Conservation (phyloP, 352 stramenopile species). For the Pythium brachiatum region DNA sequence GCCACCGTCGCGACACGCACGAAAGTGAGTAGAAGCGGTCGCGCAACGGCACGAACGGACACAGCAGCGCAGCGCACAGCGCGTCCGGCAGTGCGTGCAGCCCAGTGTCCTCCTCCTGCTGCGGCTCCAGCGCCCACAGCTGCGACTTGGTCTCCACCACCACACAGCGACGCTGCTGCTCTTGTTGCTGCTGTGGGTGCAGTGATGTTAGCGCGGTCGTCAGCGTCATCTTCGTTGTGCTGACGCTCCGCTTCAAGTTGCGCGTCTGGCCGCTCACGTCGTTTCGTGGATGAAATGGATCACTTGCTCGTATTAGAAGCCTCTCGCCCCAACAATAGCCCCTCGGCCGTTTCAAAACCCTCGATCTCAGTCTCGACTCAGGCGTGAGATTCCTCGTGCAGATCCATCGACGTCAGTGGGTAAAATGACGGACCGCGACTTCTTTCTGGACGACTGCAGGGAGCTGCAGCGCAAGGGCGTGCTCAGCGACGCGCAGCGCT, state of each 20-base stretch:
- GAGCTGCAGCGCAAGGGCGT: constrained; percentile 19
- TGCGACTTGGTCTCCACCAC: neutral
- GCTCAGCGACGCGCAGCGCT: constrained; percentile 30
- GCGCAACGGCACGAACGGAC: constrained; percentile 50
- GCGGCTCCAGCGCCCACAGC: neutral
- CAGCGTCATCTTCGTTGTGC: neutral
- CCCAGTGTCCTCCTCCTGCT: neutral
- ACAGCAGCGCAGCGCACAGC: constrained; percentile 44
- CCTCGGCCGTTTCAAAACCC: neutral
- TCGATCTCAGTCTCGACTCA: neutral
- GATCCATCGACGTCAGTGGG: neutral
- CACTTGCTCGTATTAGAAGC: constrained; percentile 3
- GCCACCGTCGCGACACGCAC: constrained; percentile 57
- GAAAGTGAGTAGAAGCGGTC: constrained; percentile 56
- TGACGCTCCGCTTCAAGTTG: neutral
- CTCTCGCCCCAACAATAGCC: neutral
- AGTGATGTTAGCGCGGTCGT: neutral
- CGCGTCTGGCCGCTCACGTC: neutral
- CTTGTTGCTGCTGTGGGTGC: neutral
- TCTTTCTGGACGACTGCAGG: constrained; percentile 13
- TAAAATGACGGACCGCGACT: constrained; percentile 6
- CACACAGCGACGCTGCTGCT: too few species aligned
- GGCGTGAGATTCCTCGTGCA: neutral
- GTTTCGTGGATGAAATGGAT: constrained; percentile 5
- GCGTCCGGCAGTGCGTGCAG: constrained; percentile 33